Percentiles rank a stretch among this genome's conserved stretches.
Conservation (phyloP, 768 basidiomycete genomes). For the Hygrocybe coccinea region DNA sequence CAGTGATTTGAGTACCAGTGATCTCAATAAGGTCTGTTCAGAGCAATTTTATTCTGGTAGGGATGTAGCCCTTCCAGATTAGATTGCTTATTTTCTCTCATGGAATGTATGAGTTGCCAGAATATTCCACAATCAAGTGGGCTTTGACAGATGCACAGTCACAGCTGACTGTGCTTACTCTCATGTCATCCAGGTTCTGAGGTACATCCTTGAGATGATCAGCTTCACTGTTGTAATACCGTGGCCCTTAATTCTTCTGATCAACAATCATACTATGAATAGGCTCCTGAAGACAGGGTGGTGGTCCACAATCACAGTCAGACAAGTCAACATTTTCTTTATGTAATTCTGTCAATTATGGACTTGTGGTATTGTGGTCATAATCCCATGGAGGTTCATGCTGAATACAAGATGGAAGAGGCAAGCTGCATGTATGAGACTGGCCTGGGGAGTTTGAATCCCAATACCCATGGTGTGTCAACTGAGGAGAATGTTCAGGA, state of each 20-base stretch:
- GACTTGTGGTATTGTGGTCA: slow-evolving; percentile 56
- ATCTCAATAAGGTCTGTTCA: too few relatives aligned
- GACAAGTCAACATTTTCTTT: too few relatives aligned
- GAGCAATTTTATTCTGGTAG: too few relatives aligned
- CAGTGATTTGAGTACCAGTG: too few relatives aligned
- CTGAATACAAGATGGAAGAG: slow-evolving; percentile 31
- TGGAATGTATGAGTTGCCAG: too few relatives aligned
- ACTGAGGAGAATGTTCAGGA: slow-evolving; percentile 58
- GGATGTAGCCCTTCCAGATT: too few relatives aligned
- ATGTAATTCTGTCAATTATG: too few relatives aligned
- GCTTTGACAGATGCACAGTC: too few relatives aligned
- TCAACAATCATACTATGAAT: slow-evolving; percentile 30
- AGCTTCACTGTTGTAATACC: slow-evolving; percentile 53
- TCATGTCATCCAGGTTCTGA: slow-evolving; percentile 42
- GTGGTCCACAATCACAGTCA: slow-evolving; percentile 45
- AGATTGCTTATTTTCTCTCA: too few relatives aligned
- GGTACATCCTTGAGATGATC: slow-evolving; percentile 48
- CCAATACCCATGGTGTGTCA: slow-evolving; percentile 50
- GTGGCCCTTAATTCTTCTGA: slow-evolving; percentile 29
- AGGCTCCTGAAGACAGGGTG: slow-evolving; percentile 12
- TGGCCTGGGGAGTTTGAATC: slow-evolving; percentile 45
- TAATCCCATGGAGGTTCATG: slow-evolving; percentile 53
- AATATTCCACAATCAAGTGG: too few relatives aligned
- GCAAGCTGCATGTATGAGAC: slow-evolving; percentile 30
- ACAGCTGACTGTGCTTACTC: too few relatives aligned